Base-by-base conservation (phyloP, 192 early-diverging fungal genomes). In the Gamsiella multidivaricata region DNA sequence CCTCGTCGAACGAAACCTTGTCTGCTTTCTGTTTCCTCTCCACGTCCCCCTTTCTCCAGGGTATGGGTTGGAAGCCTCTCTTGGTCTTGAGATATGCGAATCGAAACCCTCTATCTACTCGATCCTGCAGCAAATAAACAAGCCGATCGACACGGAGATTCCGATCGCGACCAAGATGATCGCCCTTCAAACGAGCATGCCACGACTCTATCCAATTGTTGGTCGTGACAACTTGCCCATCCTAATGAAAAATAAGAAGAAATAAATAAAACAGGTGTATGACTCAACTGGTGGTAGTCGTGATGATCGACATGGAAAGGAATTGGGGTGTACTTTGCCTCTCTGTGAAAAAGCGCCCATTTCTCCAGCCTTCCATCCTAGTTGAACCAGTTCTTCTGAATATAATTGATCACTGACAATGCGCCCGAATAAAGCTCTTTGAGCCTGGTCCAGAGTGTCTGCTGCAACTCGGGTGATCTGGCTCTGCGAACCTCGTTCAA, bases 1-100 rank as follows among this genome's bases (percentile, higher is more conserved):
- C 61, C 45, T 63, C 49, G 22, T 63, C 46, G 49, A 63, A 63
- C 34, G 61, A 52, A 50, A 63, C 22, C 28, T 63, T 63, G 22
- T 63, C 34, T 51, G 61, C 61, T 33, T 62, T 62, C 42, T 62
- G 60, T 51, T 62, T 62, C 60, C 60, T 51, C 45, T 50, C 60
- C 33, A 23, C 31, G 22, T 62, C 60, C 33, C 60, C 47, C 29
- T 51, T 51, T 28, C 60, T 62, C 47, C 60, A 62, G 45, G 60
- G 60, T 32, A 51, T 62, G 46, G 47, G 46, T 32, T 62, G 15
- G 33, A 50, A 51, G 14, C 42, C 43, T 42, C 57, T 45, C 39
- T 60, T 60, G 42, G 57, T 47, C 28, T 60, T 60, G 57, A 60
- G 57, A 46, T 57, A 60, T 60, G 43, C 57, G 42, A 60, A 60